Evolutionary conservation across 2,329 filamentous ascomycete genomes (phyloP).

Genomic region (Microdochium trichocladiopsis): DNA sequence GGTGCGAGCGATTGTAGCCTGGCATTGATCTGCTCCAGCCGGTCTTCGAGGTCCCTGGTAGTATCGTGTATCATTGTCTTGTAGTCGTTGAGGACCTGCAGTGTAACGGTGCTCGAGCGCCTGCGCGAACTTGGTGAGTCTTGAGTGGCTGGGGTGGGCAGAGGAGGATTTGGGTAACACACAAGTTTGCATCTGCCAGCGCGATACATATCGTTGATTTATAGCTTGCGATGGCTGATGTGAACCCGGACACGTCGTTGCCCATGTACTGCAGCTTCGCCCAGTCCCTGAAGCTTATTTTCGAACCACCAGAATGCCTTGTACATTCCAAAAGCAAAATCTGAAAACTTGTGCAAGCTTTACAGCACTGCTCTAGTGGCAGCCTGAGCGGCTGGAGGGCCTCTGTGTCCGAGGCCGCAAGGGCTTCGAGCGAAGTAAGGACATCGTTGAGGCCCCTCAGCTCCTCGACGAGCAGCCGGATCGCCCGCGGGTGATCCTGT

Average conservation of each 20-base stretch:
- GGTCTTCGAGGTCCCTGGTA: slow-evolving; percentile 13
- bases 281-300: slow-evolving; percentile 36
- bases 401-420: not conserved
- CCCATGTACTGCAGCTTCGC: slow-evolving; percentile 34
- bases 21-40: slow-evolving; percentile 16
- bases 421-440: slow-evolving; percentile 11
- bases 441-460: slow-evolving; percentile 28
- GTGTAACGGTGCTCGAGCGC: slow-evolving; percentile 21
- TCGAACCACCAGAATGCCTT: slow-evolving; percentile 21
- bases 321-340: slow-evolving; percentile 25
- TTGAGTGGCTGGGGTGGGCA: slow-evolving; percentile 4
- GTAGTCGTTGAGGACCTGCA: slow-evolving; percentile 20
- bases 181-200: slow-evolving; percentile 30
- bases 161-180: slow-evolving; percentile 18
- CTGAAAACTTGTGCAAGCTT: slow-evolving; percentile 33
- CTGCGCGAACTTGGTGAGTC: slow-evolving; percentile 13
- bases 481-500: slow-evolving; percentile 23
- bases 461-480: slow-evolving; percentile 32
- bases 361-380: slow-evolving; percentile 31
- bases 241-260: slow-evolving; percentile 33
- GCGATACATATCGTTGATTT: slow-evolving; percentile 33
- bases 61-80: slow-evolving; percentile 23
- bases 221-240: slow-evolving; percentile 29
- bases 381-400: slow-evolving; percentile 21
- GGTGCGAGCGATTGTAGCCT: slow-evolving; percentile 18